A percentile compares a stretch with the other conserved stretches of the same genome.
Conservation (phyloP, 1,139 yeast species). For the Scheffersomyces insectosa region DNA sequence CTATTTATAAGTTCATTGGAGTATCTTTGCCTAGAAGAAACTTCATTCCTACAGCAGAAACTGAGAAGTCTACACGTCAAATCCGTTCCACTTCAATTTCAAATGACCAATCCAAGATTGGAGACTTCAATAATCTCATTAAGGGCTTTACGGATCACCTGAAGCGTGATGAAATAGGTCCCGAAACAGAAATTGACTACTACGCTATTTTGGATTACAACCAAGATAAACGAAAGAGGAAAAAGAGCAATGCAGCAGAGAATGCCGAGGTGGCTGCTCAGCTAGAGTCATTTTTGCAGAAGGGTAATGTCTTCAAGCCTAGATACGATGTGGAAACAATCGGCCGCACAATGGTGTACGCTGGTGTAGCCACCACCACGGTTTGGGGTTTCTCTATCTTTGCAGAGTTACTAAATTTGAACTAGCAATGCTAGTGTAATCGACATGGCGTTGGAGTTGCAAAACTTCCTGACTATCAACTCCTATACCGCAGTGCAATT, state of each 20-base stretch:
- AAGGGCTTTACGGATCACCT: slow-evolving; percentile 28
- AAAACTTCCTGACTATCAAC: too few species aligned
- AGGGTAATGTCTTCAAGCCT: slow-evolving; percentile 48
- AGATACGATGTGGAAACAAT: slow-evolving; percentile 74
- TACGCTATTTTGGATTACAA: slow-evolving; percentile 44
- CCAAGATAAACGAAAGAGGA: slow-evolving; percentile 2
- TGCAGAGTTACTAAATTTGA: slow-evolving; percentile 14
- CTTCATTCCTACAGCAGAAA: slow-evolving; percentile 44
- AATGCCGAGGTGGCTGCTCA: slow-evolving; percentile 8
- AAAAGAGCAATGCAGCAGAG: slow-evolving; percentile 2
- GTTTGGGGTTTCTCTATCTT: slow-evolving; percentile 43
- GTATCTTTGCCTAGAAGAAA: slow-evolving; percentile 43
- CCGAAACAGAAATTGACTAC: slow-evolving; percentile 43
- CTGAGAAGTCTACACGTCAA: slow-evolving; percentile 33
- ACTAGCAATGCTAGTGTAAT: background rate
- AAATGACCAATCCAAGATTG: slow-evolving; percentile 37
- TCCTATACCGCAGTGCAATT: too few species aligned
- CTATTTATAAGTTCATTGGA: slow-evolving; percentile 46
- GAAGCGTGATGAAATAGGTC: slow-evolving; percentile 35
- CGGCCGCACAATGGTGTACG: slow-evolving; percentile 71
- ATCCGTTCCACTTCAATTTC: slow-evolving; percentile 44
- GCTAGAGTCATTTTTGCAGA: slow-evolving; percentile 6
- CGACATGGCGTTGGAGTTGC: background rate
- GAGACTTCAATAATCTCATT: slow-evolving; percentile 37
- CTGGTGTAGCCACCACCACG: slow-evolving; percentile 61